Evolutionary conservation across 192 early-diverging fungal species (phyloP), one percentile per base, ranked within the genome.

Genomic region (Coemansia sp.): DNA sequence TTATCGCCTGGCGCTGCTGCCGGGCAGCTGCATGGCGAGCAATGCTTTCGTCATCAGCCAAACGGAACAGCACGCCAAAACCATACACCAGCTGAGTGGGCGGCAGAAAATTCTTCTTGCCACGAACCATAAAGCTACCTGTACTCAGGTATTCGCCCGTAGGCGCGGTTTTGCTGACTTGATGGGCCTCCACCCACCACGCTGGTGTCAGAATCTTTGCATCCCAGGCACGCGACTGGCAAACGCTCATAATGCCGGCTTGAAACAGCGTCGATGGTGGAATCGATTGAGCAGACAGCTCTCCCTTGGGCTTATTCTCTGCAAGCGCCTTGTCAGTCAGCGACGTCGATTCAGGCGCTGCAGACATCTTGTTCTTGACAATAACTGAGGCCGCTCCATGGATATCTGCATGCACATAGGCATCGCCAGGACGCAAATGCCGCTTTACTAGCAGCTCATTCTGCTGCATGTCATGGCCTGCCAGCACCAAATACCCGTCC

Each of bases 181-280:
- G 92, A 53, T 88, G 79, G 1, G 85, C 85, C 46, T 84, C 64
- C 7, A 97, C 95, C 95, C 96, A 99, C 83, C 89, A 99, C 0
- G 95, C 93, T 20, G 84, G 86, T 5, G 91, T 94, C 13, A 97
- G 84, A 59, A 96, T 91, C 65, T 99, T 99, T 19, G 91, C 84
- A 46, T 99, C 96, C 96, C 96, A 99, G 9, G 96, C 96, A 19
- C 87, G 86, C 26, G 91, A 93, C 67, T 92, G 86, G 49, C 92
- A 94, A 2, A 99, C 88, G 38, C 91, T 89, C 94, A 97, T 94
- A 26, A 91, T 84, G 11, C 91, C 94, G 5, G 96, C 96, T 77
- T 99, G 96, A 59, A 87, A 88, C 48, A 97, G 79, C 10, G 94
- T 97, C 21, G 85, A 87, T 1, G 92, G 93, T 26, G 95, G 93